A percentile compares a stretch with the other conserved stretches of the same genome.
phyloP scores from a whole-genome alignment of 1,139 yeast genomes.

The Diutina catenulata region DNA sequence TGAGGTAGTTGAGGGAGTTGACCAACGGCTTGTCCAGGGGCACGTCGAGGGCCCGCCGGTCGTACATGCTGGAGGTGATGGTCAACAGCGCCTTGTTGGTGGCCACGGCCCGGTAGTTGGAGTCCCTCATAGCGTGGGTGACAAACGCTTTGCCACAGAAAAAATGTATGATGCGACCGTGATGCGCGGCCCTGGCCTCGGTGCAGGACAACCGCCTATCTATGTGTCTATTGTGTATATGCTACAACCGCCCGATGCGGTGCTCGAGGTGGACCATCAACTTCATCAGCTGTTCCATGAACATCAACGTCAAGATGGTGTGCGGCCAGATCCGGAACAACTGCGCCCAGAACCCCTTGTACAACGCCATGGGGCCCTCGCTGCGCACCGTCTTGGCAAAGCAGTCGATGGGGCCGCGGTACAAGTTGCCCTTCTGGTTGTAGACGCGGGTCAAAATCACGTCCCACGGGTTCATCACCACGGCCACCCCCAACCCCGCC shows the following conservation, averaged over 20 bases:
- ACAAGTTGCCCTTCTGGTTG: conserved; percentile 83
- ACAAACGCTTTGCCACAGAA: no score
- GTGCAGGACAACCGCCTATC: no score
- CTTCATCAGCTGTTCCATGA: conserved; percentile 91
- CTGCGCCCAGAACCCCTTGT: conserved; percentile 93
- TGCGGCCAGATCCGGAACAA: conserved; percentile 90
- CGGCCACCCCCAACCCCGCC: conserved; percentile 66
- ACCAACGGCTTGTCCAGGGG: conserved; percentile 85
- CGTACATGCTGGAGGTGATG: conserved; percentile 80
- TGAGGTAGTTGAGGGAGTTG: conserved; percentile 80
- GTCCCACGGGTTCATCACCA: conserved; percentile 97
- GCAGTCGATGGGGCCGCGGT: conserved; percentile 84
- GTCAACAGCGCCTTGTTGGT: conserved; percentile 84
- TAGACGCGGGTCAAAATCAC: conserved; percentile 89
- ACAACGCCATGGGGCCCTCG: conserved; percentile 83
- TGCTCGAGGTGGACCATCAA: conserved; percentile 20
- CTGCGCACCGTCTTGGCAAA: conserved; percentile 63
- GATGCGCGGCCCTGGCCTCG: no score
- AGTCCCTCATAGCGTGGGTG: conserved; percentile 94
- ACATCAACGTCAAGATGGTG: conserved; percentile 78
- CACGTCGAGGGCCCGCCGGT: conserved; percentile 84
- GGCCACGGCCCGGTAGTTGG: conserved; percentile 69
- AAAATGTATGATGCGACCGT: not conserved
- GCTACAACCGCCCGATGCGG: not conserved
- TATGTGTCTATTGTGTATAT: not conserved